These are phyloP conservation scores for Andrographis paniculata DNA, from an alignment of 305 asterid genomes.

Conservation along the genomic window DNA sequence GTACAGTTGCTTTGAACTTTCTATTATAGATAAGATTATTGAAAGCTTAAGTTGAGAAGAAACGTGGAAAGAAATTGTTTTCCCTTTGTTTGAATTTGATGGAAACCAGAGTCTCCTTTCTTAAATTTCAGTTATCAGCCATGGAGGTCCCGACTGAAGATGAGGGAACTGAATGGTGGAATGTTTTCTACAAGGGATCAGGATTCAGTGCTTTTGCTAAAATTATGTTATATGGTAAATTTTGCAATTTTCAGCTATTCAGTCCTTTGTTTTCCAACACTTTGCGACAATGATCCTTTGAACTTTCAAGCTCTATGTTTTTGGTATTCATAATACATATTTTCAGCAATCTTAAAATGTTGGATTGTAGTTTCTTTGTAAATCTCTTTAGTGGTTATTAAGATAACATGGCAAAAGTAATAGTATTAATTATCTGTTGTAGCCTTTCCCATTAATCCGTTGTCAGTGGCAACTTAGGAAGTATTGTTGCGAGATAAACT, in stretches of 20 bases:
- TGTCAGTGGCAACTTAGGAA: not conserved
- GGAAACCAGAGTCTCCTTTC: not conserved
- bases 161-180: conserved; percentile 55
- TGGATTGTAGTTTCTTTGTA: too few relatives aligned
- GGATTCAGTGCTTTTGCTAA: conserved; percentile 59
- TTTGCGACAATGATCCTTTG: not conserved
- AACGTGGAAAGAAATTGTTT: not conserved
- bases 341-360: too few relatives aligned
- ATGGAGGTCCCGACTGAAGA: conserved; percentile 33
- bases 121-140: conserved; percentile 31
- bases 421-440: conserved; percentile 1
- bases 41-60: not conserved
- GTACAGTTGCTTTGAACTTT: not conserved
- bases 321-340: too few relatives aligned
- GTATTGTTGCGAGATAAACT: conserved; percentile 8
- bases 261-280: not conserved
- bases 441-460: not conserved
- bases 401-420: conserved; percentile 10
- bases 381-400: not conserved
- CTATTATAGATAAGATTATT: not conserved
- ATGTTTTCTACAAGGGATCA: conserved; percentile 58
- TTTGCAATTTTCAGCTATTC: not conserved
- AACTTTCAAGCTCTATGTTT: conserved; percentile 10
- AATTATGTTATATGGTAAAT: conserved; percentile 55
- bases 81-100: not conserved